Evolutionary conservation across 2,329 filamentous ascomycete genomes (phyloP).

Genomic region (Stachybotrys chlorohalonatus): DNA sequence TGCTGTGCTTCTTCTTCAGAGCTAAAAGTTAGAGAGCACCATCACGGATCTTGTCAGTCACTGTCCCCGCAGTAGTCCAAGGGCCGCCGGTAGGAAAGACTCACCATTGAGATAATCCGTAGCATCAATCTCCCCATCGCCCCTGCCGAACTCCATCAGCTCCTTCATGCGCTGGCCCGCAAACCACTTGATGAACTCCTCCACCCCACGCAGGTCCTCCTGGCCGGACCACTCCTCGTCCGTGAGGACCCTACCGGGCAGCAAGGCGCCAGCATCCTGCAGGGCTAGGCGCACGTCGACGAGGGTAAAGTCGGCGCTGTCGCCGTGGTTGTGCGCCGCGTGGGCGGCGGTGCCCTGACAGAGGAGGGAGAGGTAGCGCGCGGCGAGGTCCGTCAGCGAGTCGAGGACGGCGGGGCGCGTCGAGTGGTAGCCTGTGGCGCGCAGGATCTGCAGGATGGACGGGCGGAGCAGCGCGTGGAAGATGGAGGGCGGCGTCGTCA

Average conservation of each 20-base stretch:
- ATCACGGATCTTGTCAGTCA: slow-evolving; percentile 6
- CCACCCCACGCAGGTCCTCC: slow-evolving; percentile 72
- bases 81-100: slow-evolving; percentile 10
- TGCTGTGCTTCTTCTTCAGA: slow-evolving; percentile 87
- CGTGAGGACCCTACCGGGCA: slow-evolving; percentile 55
- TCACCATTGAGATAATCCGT: slow-evolving; percentile 63
- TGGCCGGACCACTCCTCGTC: slow-evolving; percentile 61
- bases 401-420: slow-evolving; percentile 77
- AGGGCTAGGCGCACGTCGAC: slow-evolving; percentile 81
- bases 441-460: slow-evolving; percentile 80
- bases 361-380: slow-evolving; percentile 68
- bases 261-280: slow-evolving; percentile 67
- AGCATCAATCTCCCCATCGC: slow-evolving; percentile 54
- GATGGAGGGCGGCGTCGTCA: slow-evolving; percentile 38
- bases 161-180: slow-evolving; percentile 65
- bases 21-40: slow-evolving; percentile 30
- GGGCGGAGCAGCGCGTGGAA: slow-evolving; percentile 76
- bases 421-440: slow-evolving; percentile 81
- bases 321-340: slow-evolving; percentile 58
- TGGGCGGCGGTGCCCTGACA: slow-evolving; percentile 64
- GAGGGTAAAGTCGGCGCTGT: slow-evolving; percentile 38
- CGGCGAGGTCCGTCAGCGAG: slow-evolving; percentile 77
- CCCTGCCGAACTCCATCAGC: slow-evolving; percentile 70
- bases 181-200: slow-evolving; percentile 74
- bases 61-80: slow-evolving; percentile 13